These are phyloP conservation scores for Ampelocalamus luodianensis DNA, from an alignment of 176 grass and related monocot species.

Conservation along the genomic window DNA sequence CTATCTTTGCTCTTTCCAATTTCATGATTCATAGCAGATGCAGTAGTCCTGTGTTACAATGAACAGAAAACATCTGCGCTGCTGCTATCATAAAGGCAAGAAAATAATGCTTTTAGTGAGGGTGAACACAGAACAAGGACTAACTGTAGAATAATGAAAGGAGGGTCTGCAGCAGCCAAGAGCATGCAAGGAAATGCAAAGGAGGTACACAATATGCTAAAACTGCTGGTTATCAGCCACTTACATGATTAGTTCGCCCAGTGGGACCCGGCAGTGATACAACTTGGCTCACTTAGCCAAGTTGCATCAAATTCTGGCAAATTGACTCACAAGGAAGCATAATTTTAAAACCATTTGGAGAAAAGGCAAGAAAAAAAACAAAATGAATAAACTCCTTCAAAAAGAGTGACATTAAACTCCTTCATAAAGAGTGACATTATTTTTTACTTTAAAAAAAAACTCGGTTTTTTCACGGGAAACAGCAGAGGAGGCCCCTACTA, in stretches of 20 bases:
- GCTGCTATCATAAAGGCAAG: not conserved
- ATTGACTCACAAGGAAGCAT: not conserved
- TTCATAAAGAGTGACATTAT: no score
- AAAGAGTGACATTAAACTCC: not conserved
- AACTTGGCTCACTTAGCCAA: not conserved
- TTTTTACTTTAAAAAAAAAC: not conserved
- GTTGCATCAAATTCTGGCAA: not conserved
- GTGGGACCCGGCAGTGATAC: not conserved
- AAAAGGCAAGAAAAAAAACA: not conserved
- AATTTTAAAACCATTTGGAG: not conserved
- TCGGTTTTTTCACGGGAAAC: not conserved
- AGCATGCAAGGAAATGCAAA: slow-evolving; percentile 23
- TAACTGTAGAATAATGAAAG: not conserved
- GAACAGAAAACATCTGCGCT: not conserved
- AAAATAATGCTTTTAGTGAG: slow-evolving; percentile 12
- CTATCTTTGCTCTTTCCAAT: not conserved
- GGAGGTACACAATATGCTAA: slow-evolving; percentile 4
- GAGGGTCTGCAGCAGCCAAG: not conserved
- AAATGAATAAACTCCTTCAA: not conserved
- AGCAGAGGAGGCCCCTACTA: no score
- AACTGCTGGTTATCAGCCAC: not conserved
- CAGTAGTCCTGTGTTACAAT: not conserved
- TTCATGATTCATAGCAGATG: not conserved
- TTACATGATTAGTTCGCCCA: not conserved
- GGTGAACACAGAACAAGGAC: not conserved